A percentile compares a stretch with the other conserved stretches of the same genome.
phyloP scores from a whole-genome alignment of 2,329 filamentous ascomycete genomes.

The Microdochium bolleyi region DNA sequence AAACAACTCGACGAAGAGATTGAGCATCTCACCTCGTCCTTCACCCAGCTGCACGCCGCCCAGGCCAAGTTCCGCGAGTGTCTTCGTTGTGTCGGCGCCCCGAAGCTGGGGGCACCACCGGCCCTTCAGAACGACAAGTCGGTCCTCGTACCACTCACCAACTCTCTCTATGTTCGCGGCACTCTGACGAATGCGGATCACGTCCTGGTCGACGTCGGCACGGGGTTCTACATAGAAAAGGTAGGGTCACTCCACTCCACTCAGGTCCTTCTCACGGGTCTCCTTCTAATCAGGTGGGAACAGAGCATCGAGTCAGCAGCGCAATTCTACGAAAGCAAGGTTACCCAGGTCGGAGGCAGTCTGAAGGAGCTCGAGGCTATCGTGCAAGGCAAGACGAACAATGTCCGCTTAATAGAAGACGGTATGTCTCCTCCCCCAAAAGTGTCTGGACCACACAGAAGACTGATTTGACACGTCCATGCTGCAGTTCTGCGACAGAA shows the following conservation, averaged over 20 bases:
- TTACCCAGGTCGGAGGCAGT: slow-evolving; percentile 42
- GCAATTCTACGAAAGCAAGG: slow-evolving; percentile 49
- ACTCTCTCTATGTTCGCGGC: slow-evolving; percentile 88
- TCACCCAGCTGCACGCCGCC: slow-evolving; percentile 80
- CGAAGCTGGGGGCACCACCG: not conserved
- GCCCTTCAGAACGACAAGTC: slow-evolving; percentile 31
- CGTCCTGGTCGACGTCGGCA: slow-evolving; percentile 87
- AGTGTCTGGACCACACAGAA: not conserved
- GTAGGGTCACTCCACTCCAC: slow-evolving; percentile 24
- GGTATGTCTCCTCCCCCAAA: slow-evolving; percentile 35
- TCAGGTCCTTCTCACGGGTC: not conserved
- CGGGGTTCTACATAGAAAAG: slow-evolving; percentile 94
- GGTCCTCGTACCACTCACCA: slow-evolving; percentile 89
- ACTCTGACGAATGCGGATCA: slow-evolving; percentile 64
- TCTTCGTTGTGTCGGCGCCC: slow-evolving; percentile 56
- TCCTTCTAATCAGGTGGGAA: slow-evolving; percentile 6
- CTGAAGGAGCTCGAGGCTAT: slow-evolving; percentile 50
- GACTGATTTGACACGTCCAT: slow-evolving; percentile 3
- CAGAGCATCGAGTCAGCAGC: slow-evolving; percentile 45
- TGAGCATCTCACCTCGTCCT: slow-evolving; percentile 85
- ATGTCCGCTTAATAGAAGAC: slow-evolving; percentile 82
- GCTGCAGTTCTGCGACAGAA: slow-evolving; percentile 28
- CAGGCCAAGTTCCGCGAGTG: slow-evolving; percentile 92
- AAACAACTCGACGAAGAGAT: slow-evolving; percentile 95
- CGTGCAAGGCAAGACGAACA: slow-evolving; percentile 67